These are phyloP conservation scores for Zymoseptoria brevis DNA, from an alignment of 2,329 filamentous ascomycete genomes.

Conservation along the genomic window DNA sequence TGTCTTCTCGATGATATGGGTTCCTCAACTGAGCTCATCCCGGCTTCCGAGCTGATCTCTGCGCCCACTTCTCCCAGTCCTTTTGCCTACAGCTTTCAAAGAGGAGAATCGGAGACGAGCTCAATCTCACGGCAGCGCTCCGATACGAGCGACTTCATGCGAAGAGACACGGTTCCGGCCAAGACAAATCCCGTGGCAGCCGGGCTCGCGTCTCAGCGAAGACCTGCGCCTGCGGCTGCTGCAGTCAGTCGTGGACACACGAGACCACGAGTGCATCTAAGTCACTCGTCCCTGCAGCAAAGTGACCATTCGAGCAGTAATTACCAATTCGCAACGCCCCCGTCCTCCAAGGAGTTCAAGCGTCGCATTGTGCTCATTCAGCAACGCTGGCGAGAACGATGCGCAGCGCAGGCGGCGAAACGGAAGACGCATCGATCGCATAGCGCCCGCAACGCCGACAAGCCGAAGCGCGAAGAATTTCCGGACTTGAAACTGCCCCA, in stretches of 20 bases:
- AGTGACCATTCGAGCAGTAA: conserved; percentile 2
- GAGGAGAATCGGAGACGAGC: conserved; percentile 10
- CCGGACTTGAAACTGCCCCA: conserved; percentile 46
- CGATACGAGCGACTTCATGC: conserved; percentile 10
- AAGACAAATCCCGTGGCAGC: neutral
- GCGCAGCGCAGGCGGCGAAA: conserved; percentile 9
- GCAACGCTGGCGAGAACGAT: conserved; percentile 26
- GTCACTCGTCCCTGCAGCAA: conserved; percentile 1
- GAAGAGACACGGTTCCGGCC: conserved; percentile 1
- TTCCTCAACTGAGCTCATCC: conserved; percentile 17
- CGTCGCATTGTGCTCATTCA: conserved; percentile 28
- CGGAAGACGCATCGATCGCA: neutral
- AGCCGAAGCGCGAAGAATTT: conserved; percentile 23
- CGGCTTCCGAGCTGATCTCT: conserved; percentile 17
- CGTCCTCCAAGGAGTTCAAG: conserved; percentile 30
- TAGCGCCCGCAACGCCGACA: conserved; percentile 5
- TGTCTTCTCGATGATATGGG: conserved; percentile 29
- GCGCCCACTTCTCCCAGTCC: conserved; percentile 10
- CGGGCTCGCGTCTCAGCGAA: neutral
- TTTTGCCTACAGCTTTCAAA: conserved; percentile 2
- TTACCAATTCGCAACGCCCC: conserved; percentile 7
- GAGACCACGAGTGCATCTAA: conserved; percentile 1
- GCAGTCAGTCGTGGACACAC: neutral
- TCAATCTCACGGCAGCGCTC: conserved; percentile 16
- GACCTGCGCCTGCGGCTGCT: conserved; percentile 2